Percentiles rank a stretch among this genome's conserved stretches.
Conservation (phyloP, 164 flowering plant species). For the Tetracentron sinense region DNA sequence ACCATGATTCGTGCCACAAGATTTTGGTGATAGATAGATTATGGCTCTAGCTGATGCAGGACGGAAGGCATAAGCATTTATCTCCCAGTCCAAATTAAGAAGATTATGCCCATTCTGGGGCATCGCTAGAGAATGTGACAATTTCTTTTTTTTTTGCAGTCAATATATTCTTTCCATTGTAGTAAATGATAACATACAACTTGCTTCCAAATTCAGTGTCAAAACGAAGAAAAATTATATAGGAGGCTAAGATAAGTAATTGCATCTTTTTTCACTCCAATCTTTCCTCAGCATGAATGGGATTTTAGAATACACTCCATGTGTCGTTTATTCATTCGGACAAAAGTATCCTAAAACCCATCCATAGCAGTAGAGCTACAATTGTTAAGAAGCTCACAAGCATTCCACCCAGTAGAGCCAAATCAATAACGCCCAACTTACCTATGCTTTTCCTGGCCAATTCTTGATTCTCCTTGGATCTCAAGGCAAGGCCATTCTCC, state of each 20-base stretch:
- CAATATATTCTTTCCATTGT: no score
- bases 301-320: not conserved
- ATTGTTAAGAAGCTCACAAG: constrained; percentile 49
- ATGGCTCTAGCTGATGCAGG: no score
- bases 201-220: no score
- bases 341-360: constrained; percentile 6
- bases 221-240: no score
- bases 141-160: no score
- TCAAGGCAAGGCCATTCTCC: constrained; percentile 15
- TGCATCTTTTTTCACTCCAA: not conserved
- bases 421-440: constrained; percentile 40
- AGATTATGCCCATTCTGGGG: not conserved
- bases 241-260: no score
- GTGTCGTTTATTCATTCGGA: constrained; percentile 2
- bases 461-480: constrained; percentile 18
- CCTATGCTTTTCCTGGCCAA: not conserved
- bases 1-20: constrained; percentile 3
- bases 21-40: not conserved
- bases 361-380: constrained; percentile 26
- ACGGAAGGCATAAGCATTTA: no score
- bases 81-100: no score
- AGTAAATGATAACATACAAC: no score
- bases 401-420: constrained; percentile 56
- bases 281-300: not conserved
- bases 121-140: not conserved